Evolutionary conservation across 345 rosid genomes (phyloP).

Genomic region (Eucalyptus paniculata): DNA sequence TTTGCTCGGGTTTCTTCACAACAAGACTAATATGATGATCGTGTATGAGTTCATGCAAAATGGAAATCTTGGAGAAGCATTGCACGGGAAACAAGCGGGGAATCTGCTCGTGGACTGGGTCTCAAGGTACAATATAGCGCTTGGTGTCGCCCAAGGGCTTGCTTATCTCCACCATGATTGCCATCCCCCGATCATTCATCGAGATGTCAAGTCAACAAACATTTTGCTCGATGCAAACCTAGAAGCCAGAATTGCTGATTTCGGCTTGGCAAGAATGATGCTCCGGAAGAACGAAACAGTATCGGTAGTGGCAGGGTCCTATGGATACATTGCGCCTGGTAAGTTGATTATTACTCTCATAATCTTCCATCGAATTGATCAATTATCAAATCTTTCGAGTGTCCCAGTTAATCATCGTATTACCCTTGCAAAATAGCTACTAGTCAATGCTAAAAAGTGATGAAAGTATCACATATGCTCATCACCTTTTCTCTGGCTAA

Average conservation of each 20-base stretch:
- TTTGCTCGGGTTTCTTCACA: slow-evolving; percentile 63
- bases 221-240: slow-evolving; percentile 80
- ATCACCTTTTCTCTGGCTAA: neutral
- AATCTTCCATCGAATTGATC: neutral
- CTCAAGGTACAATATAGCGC: slow-evolving; percentile 69
- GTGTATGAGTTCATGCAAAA: slow-evolving; percentile 81
- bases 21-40: slow-evolving; percentile 61
- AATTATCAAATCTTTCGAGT: neutral
- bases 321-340: slow-evolving; percentile 96
- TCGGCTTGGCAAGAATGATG: slow-evolving; percentile 92
- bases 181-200: slow-evolving; percentile 72
- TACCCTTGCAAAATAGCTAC: neutral
- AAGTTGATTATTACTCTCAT: neutral
- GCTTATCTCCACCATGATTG: slow-evolving; percentile 95
- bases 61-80: slow-evolving; percentile 77
- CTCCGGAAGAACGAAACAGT: slow-evolving; percentile 76
- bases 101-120: slow-evolving; percentile 79
- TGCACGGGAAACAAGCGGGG: slow-evolving; percentile 63
- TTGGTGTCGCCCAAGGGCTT: slow-evolving; percentile 90
- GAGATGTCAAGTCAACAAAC: slow-evolving; percentile 85
- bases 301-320: slow-evolving; percentile 95
- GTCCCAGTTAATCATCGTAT: neutral
- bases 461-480: neutral
- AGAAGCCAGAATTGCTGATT: slow-evolving; percentile 85
- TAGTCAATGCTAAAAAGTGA: neutral